A percentile compares a stretch with the other conserved stretches of the same genome.
These are phyloP conservation scores for Podosphaera xanthii DNA, from an alignment of 2,329 filamentous ascomycete species.

Conservation along the genomic window DNA sequence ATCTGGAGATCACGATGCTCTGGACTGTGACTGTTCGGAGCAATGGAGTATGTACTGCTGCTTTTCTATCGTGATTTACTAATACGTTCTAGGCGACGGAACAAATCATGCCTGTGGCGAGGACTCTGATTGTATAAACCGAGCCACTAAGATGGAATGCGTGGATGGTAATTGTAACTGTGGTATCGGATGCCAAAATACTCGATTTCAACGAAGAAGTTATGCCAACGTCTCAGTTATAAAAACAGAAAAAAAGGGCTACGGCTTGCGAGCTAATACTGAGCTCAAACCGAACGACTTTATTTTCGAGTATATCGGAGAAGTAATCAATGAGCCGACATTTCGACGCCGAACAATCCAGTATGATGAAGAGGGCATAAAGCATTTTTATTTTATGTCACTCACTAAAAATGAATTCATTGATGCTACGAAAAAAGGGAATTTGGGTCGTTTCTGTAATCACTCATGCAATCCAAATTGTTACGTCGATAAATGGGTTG, in stretches of 20 bases:
- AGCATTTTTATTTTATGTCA: constrained; percentile 99
- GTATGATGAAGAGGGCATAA: constrained; percentile 91
- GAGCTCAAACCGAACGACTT: constrained; percentile 69
- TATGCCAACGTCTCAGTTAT: constrained; percentile 87
- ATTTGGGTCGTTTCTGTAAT: constrained; percentile 92
- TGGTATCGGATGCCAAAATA: constrained; percentile 72
- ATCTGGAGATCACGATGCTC: constrained; percentile 56
- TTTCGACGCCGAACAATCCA: constrained; percentile 80
- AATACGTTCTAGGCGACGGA: constrained; percentile 27
- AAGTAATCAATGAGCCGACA: constrained; percentile 82
- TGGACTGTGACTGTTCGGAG: constrained; percentile 88
- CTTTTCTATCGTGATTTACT: constrained; percentile 11
- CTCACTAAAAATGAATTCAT: constrained; percentile 91
- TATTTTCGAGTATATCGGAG: constrained; percentile 94
- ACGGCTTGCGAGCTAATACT: constrained; percentile 62
- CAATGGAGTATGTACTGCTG: constrained; percentile 60
- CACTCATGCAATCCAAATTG: constrained; percentile 98
- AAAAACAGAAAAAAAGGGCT: constrained; percentile 95
- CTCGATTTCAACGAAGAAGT: constrained; percentile 75
- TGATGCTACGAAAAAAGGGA: constrained; percentile 90
- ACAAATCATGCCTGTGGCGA: constrained; percentile 76
- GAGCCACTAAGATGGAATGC: constrained; percentile 95
- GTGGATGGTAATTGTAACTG: constrained; percentile 64
- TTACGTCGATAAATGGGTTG: constrained; percentile 98
- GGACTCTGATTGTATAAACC: constrained; percentile 95